phyloP scores from a whole-genome alignment of 805 yeast genomes.

The Ogataea chonburiensis region DNA sequence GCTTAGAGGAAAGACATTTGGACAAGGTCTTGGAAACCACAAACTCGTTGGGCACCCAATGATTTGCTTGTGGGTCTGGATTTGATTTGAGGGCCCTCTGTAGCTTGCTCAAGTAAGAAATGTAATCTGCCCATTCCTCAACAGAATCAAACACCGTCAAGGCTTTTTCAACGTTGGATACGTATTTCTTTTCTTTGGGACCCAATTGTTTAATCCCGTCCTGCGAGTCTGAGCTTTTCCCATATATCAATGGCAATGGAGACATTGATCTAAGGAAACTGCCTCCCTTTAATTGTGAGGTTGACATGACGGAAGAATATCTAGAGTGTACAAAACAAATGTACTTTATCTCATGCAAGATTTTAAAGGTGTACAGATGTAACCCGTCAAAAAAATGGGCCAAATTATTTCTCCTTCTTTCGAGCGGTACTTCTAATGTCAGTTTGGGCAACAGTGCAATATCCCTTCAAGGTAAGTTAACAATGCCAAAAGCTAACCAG shows the following conservation, averaged over 20 bases:
- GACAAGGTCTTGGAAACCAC: constrained; percentile 71
- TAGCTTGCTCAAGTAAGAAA: constrained; percentile 79
- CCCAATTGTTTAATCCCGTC: constrained; percentile 37
- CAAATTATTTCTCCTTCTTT: constrained; percentile 2
- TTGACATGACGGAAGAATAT: constrained; percentile 11
- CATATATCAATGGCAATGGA: constrained; percentile 29
- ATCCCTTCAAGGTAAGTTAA: constrained; percentile 22
- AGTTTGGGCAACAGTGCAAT: constrained; percentile 11
- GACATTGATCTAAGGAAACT: constrained; percentile 29
- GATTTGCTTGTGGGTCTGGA: constrained; percentile 39
- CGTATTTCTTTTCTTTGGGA: constrained; percentile 67
- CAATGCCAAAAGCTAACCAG: background rate
- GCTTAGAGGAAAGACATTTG: constrained; percentile 70
- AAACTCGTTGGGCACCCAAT: constrained; percentile 66
- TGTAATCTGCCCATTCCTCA: constrained; percentile 98
- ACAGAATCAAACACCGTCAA: constrained; percentile 74
- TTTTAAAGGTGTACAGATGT: constrained; percentile 13
- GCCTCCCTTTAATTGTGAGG: constrained; percentile 20
- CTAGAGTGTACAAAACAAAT: too few species aligned
- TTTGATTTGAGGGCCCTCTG: constrained; percentile 63
- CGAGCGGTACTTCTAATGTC: constrained; percentile 9
- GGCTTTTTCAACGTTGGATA: constrained; percentile 68
- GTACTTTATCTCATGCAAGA: constrained; percentile 2
- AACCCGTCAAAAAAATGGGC: constrained; percentile 6
- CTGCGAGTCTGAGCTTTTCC: constrained; percentile 14